Conservation (phyloP, 371 early-diverging fungal genomes). For the Syncephalastrum racemosum region DNA sequence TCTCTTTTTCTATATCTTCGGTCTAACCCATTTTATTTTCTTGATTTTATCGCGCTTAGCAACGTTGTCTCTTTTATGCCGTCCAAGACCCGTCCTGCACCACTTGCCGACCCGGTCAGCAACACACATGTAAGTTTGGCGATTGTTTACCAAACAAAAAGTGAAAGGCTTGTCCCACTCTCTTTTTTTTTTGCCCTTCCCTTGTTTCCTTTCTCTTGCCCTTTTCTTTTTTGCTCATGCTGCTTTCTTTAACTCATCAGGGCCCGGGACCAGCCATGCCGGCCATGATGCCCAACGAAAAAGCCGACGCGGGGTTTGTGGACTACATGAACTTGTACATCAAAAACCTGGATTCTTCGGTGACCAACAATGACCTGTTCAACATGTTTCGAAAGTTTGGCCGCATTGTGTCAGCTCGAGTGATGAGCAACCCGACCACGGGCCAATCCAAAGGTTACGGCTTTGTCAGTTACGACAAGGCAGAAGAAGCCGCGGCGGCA, state of each 20-base stretch:
- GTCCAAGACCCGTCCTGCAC: slow-evolving; percentile 13
- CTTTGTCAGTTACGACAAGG: slow-evolving; percentile 37
- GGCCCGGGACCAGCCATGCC: background rate
- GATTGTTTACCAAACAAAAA: slow-evolving; percentile 20
- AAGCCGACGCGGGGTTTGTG: slow-evolving; percentile 14
- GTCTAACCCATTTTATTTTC: background rate
- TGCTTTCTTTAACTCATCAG: slow-evolving; percentile 7
- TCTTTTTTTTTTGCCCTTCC: slow-evolving; percentile 10
- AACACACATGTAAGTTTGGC: slow-evolving; percentile 15
- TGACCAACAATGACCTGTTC: slow-evolving; percentile 38
- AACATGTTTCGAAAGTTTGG: slow-evolving; percentile 38
- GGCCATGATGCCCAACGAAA: slow-evolving; percentile 2
- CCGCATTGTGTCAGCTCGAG: slow-evolving; percentile 39
- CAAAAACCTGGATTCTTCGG: slow-evolving; percentile 37
- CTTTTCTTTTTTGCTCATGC: background rate
- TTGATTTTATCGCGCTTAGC: background rate
- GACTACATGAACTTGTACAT: slow-evolving; percentile 38
- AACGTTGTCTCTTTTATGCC: slow-evolving; percentile 16
- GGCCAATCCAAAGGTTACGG: slow-evolving; percentile 48
- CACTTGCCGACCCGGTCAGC: slow-evolving; percentile 4
- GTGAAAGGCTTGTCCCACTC: background rate
- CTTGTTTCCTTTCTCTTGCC: slow-evolving; percentile 4
- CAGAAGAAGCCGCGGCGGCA: slow-evolving; percentile 42
- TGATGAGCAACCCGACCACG: slow-evolving; percentile 41
- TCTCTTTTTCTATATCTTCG: background rate